Base-by-base conservation (phyloP, 73 alveolate species). In the Tetrahymena borealis region DNA sequence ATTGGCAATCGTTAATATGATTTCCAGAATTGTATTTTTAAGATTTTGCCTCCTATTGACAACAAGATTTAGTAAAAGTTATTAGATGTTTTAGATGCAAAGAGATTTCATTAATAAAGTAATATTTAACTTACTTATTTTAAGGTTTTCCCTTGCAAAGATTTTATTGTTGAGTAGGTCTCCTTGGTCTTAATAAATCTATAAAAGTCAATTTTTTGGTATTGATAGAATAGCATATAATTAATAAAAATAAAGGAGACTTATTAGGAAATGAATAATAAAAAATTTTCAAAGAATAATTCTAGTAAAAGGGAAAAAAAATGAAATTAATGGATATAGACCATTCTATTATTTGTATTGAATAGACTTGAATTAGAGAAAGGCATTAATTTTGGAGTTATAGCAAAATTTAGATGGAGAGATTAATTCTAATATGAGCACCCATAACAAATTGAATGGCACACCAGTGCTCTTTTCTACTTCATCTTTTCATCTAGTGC, bases 321-420 rank as follows among this genome's bases (percentile, higher is more conserved):
- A 41, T 41, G 78, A 0, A 3, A 41, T 41, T 0, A 41, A 41
- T 39, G 16, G 12, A 9, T 39, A 39, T 9, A 39, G 43, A 9
- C 16, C 7, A 7, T 39, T 39, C 43, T 9, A 39, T 60, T 60
- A 24, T 60, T 60, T 60, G n/a, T 24, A 60, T 15, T 18, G 2
- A 78, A n/a, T 31, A 85, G 93, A 35, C 32, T 90, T 93, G 79
- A 93, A 93, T 41, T 20, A 79, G 39, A 93, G 95, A 93, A 93
- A 93, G 38, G 40, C 79, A 18, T 32, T 85, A 90, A 93, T 93
- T 32, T 40, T 79, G 38, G 91, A 92, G 35, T 36, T 93, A 35
- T 31, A 90, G 60, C 42, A 91, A 12, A 79, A 93, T 24, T 93
- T 93, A 93, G 95, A 93, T 39, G 95, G 95, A 85, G 95, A 93